These are phyloP conservation scores for Cenchrus purpureus DNA, from an alignment of 176 grass and related monocot species.

Conservation along the genomic window DNA sequence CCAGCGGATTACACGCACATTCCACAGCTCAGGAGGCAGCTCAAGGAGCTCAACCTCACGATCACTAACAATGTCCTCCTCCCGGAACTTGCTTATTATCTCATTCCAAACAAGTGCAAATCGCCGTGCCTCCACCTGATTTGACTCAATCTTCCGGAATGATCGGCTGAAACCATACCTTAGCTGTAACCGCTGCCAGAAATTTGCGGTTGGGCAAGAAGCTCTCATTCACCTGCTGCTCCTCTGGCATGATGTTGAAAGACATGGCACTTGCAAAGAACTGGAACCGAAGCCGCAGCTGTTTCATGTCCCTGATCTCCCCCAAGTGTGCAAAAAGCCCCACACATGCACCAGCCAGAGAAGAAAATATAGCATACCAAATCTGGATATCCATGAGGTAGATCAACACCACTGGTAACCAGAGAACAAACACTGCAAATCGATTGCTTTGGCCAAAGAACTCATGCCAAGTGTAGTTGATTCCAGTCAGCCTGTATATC, in stretches of 20 bases:
- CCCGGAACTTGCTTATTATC: conserved; percentile 84
- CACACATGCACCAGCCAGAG: conserved; percentile 75
- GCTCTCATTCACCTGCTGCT: conserved; percentile 64
- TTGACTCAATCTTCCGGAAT: conserved; percentile 87
- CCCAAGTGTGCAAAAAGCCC: conserved; percentile 87
- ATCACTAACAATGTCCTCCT: conserved; percentile 94
- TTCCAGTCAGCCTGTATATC: conserved; percentile 52
- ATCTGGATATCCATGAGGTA: conserved; percentile 99
- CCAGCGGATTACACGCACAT: conserved; percentile 91
- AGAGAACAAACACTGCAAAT: conserved; percentile 72
- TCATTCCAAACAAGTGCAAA: conserved; percentile 97
- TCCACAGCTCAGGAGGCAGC: conserved; percentile 78
- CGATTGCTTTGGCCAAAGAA: conserved; percentile 84
- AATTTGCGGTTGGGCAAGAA: conserved; percentile 70
- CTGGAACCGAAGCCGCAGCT: conserved; percentile 86
- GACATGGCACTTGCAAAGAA: conserved; percentile 97
- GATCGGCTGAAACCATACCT: conserved; percentile 86
- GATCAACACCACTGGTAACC: conserved; percentile 88
- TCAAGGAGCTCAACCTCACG: conserved; percentile 79
- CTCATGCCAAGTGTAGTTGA: conserved; percentile 76
- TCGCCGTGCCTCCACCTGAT: conserved; percentile 68
- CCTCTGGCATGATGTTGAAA: conserved; percentile 95
- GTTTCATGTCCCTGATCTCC: conserved; percentile 87
- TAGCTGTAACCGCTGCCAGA: conserved; percentile 81
- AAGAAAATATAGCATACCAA: conserved; percentile 92